Conservation (phyloP, 2,329 filamentous ascomycete species). For the Penicillium vulpinum region DNA sequence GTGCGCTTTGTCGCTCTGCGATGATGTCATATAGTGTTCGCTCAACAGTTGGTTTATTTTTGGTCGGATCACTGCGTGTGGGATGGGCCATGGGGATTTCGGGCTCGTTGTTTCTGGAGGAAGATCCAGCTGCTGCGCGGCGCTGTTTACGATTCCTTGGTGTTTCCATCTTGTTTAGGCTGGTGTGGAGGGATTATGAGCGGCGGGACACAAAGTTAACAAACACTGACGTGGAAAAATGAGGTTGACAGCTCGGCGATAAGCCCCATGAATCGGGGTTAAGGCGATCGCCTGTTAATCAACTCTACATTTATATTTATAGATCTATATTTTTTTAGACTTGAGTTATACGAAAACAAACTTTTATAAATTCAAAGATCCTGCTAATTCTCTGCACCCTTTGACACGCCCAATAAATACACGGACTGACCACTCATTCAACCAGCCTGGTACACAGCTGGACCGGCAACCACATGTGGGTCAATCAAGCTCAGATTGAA, state of each 20-base stretch:
- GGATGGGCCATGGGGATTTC: conserved; percentile 23
- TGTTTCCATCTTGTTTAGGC: conserved; percentile 26
- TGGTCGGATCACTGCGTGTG: conserved; percentile 29
- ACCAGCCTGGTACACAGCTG: conserved; percentile 76
- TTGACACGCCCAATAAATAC: not conserved
- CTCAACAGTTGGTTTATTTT: conserved; percentile 23
- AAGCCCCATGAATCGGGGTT: conserved; percentile 2
- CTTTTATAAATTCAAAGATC: not conserved
- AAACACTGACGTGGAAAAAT: conserved; percentile 12
- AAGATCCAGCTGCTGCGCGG: conserved; percentile 34
- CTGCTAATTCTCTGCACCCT: not conserved
- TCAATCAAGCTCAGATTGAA: conserved; percentile 76
- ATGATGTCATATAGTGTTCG: conserved; percentile 49
- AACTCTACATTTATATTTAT: not conserved
- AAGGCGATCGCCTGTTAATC: not conserved
- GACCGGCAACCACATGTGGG: conserved; percentile 68
- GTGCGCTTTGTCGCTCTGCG: conserved; percentile 42
- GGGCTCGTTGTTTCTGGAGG: conserved; percentile 11
- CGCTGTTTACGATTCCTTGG: conserved; percentile 44
- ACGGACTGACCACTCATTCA: conserved; percentile 42
- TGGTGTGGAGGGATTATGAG: not conserved
- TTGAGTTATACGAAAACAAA: not conserved
- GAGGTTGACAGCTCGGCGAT: conserved; percentile 12
- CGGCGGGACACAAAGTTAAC: not conserved
- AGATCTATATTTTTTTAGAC: not conserved